Evolutionary conservation across 805 yeast species (phyloP).

Genomic region (Kluyveromyces dobzhanskii): DNA sequence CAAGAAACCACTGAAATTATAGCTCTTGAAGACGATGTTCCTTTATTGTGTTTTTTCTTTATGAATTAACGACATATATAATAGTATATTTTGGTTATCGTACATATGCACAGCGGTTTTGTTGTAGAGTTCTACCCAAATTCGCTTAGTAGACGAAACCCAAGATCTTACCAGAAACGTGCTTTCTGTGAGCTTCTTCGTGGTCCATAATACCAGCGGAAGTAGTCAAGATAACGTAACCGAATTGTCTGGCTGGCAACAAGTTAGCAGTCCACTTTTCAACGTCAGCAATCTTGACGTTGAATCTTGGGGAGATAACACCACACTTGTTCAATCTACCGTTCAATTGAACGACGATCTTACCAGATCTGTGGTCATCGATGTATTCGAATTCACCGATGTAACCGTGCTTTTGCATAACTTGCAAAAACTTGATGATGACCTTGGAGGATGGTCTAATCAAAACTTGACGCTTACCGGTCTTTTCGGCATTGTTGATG

Average conservation of each 20-base stretch:
- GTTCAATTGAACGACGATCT: conserved; percentile 92
- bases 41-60: too few species aligned
- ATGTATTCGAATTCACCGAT: conserved; percentile 97
- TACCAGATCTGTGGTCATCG: conserved; percentile 98
- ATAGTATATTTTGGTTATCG: too few species aligned
- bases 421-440: conserved; percentile 91
- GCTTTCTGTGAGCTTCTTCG: conserved; percentile 99
- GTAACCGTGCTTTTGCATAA: conserved; percentile 98
- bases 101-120: not conserved
- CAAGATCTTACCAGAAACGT: conserved; percentile 97
- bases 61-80: too few species aligned
- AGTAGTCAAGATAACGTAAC: conserved; percentile 95
- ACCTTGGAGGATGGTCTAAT: conserved; percentile 98
- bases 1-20: too few species aligned
- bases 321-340: conserved; percentile 99
- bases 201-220: conserved; percentile 99
- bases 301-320: conserved; percentile 97
- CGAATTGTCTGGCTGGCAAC: conserved; percentile 98
- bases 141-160: conserved; percentile 84
- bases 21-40: too few species aligned
- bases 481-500: conserved; percentile 97
- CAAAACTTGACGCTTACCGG: conserved; percentile 98
- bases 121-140: too few species aligned
- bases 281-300: conserved; percentile 88
- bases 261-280: conserved; percentile 99